A percentile compares a stretch with the other conserved stretches of the same genome.
These are phyloP conservation scores for Grosmannia penicillata DNA, from an alignment of 2,329 filamentous ascomycete species.

Conservation along the genomic window DNA sequence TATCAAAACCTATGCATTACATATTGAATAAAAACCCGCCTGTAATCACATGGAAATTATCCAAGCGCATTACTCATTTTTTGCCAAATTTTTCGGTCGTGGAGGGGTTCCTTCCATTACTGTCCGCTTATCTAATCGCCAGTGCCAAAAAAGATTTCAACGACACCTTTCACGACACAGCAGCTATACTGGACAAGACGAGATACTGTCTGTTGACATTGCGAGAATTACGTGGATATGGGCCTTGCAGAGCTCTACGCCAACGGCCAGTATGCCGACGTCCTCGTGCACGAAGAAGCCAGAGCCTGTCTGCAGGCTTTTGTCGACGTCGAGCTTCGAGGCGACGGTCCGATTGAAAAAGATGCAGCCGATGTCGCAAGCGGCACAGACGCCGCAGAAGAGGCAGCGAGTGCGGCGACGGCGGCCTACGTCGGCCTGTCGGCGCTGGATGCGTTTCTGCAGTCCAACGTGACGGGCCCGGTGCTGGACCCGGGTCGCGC, in stretches of 20 bases:
- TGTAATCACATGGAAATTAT: too few species aligned
- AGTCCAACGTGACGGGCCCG: constrained; percentile 78
- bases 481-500: constrained; percentile 34
- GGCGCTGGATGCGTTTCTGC: constrained; percentile 64
- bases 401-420: not conserved
- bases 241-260: not conserved
- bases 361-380: not conserved
- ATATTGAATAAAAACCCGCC: too few species aligned
- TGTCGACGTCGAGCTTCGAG: not conserved
- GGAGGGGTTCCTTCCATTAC: not conserved
- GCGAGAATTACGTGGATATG: constrained; percentile 4
- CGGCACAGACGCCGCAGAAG: not conserved
- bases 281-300: constrained; percentile 1
- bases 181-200: not conserved
- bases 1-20: too few species aligned
- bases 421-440: constrained; percentile 43
- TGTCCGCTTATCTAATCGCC: constrained; percentile 8
- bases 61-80: too few species aligned
- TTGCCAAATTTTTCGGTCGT: too few species aligned
- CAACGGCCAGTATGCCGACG: constrained; percentile 6
- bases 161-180: constrained; percentile 2
- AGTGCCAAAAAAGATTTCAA: not conserved
- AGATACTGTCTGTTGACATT: not conserved
- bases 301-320: constrained; percentile 3
- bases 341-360: not conserved